phyloP scores from a whole-genome alignment of 129 eudicot genomes.

The Lactuca sativa region DNA sequence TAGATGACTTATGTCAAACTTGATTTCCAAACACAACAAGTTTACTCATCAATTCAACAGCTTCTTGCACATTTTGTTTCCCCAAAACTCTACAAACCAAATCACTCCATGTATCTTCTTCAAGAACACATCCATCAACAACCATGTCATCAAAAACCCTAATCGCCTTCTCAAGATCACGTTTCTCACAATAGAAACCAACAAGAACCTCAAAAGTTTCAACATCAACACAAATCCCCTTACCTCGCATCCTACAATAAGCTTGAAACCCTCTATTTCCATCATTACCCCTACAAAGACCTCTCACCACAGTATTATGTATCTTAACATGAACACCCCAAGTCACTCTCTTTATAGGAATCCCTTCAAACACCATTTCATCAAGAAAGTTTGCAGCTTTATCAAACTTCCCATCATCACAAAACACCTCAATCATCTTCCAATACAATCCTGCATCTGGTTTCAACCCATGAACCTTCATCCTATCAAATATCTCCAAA shows the following conservation, averaged over 20 bases:
- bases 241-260: slow-evolving; percentile 62
- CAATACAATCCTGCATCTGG: slow-evolving; percentile 88
- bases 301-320: slow-evolving; percentile 62
- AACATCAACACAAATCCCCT: slow-evolving; percentile 67
- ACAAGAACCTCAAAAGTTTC: slow-evolving; percentile 52
- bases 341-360: slow-evolving; percentile 66
- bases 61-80: slow-evolving; percentile 44
- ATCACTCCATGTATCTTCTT: slow-evolving; percentile 54
- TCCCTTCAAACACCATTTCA: slow-evolving; percentile 71
- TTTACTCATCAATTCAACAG: slow-evolving; percentile 40
- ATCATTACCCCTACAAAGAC: slow-evolving; percentile 55
- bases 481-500: slow-evolving; percentile 70
- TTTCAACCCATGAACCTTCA: slow-evolving; percentile 82
- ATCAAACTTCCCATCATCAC: slow-evolving; percentile 47
- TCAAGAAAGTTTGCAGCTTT: slow-evolving; percentile 93
- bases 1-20: neutral
- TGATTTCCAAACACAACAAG: slow-evolving; percentile 17
- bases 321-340: slow-evolving; percentile 69
- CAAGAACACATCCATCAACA: slow-evolving; percentile 68
- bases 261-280: slow-evolving; percentile 56
- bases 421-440: slow-evolving; percentile 63
- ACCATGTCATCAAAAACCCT: slow-evolving; percentile 71
- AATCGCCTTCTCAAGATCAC: slow-evolving; percentile 52
- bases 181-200: slow-evolving; percentile 48
- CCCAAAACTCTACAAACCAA: slow-evolving; percentile 58